A percentile compares a stretch with the other conserved stretches of the same genome.
Conservation (phyloP, 2,329 filamentous ascomycete genomes). For the Coniochaeta sp. region DNA sequence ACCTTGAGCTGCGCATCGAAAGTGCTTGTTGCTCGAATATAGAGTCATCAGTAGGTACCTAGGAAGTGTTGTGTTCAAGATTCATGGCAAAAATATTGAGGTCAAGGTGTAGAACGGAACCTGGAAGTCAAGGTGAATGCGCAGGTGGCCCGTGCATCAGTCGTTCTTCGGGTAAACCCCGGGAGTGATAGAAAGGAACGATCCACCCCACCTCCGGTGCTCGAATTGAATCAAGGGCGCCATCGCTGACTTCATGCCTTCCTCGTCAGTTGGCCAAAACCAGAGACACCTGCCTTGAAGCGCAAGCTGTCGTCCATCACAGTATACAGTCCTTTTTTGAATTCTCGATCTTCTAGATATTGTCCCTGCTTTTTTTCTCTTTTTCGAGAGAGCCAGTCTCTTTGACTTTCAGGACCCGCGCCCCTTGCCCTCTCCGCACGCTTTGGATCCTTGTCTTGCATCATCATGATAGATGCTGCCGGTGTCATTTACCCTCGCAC, state of each 20-base stretch:
- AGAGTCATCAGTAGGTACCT: too few relatives aligned
- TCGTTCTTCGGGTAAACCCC: neutral
- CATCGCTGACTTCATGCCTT: conserved; percentile 1
- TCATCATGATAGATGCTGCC: conserved; percentile 1
- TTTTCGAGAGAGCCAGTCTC: neutral
- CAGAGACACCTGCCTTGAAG: neutral
- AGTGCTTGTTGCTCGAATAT: too few relatives aligned
- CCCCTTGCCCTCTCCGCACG: neutral
- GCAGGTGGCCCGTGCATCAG: neutral
- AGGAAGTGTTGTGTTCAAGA: too few relatives aligned
- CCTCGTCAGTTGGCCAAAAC: neutral
- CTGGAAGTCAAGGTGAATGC: neutral
- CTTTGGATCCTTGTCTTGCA: neutral
- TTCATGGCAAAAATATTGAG: neutral
- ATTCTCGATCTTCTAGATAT: neutral
- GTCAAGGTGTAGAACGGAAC: neutral
- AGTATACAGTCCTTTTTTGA: neutral
- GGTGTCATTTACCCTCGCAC: neutral
- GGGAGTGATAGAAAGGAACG: neutral
- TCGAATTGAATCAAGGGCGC: conserved; percentile 1
- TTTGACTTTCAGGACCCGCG: neutral
- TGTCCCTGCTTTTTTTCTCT: neutral
- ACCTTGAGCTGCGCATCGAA: too few relatives aligned
- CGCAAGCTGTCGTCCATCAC: neutral
- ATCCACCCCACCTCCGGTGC: neutral